Percentiles rank a stretch among this genome's conserved stretches.
Evolutionary conservation across 2,329 filamentous ascomycete species (phyloP).

Genomic region (Calonectria crousiana): DNA sequence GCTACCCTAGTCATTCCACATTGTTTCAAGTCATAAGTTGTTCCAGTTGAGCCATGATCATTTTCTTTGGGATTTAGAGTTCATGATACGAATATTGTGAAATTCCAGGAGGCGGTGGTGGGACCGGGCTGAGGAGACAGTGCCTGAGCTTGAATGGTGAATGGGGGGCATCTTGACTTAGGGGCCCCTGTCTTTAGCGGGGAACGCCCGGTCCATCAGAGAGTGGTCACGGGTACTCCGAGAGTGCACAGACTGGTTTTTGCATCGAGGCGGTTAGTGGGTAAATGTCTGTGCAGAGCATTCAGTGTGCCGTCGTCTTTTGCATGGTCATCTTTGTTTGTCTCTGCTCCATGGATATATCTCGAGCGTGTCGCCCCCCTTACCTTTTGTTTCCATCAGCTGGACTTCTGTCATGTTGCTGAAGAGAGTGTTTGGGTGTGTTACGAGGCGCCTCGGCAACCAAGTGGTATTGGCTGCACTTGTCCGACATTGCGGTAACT

Average conservation of each 20-base stretch:
- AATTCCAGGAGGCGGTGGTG: neutral
- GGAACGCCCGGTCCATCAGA: neutral
- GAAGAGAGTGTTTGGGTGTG: neutral
- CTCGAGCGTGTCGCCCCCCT: neutral
- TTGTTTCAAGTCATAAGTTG: neutral
- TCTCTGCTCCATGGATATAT: neutral
- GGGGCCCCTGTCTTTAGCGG: neutral
- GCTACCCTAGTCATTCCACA: neutral
- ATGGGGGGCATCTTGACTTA: neutral
- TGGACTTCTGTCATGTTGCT: neutral
- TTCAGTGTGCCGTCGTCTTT: neutral
- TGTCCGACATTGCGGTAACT: neutral
- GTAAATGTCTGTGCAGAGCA: neutral
- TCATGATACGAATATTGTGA: conserved; percentile 5
- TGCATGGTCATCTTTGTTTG: neutral
- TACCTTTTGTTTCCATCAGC: neutral
- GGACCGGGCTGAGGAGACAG: neutral
- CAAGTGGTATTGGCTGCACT: neutral
- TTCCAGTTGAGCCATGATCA: neutral
- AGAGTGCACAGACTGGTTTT: neutral
- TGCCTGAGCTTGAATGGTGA: neutral
- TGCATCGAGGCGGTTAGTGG: neutral
- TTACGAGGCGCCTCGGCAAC: neutral
- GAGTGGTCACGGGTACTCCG: neutral
- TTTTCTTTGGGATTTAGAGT: neutral